phyloP scores from a whole-genome alignment of 805 yeast species.

The Danielozyma ontarioensis region DNA sequence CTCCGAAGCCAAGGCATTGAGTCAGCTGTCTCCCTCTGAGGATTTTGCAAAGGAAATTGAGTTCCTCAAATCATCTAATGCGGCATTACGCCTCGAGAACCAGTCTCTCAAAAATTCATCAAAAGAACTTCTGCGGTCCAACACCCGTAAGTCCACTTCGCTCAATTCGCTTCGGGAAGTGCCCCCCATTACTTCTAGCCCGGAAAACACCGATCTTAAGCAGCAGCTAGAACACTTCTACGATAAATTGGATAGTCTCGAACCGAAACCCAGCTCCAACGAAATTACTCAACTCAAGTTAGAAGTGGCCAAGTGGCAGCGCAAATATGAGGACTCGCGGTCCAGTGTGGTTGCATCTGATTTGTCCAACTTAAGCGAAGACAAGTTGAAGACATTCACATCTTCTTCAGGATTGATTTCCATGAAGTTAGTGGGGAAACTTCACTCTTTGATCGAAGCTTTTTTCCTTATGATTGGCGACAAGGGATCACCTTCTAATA shows the following conservation, averaged over 20 bases:
- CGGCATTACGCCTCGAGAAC: conserved; percentile 33
- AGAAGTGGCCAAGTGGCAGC: conserved; percentile 45
- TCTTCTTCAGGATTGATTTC: conserved; percentile 44
- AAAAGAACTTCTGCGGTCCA: conserved; percentile 2
- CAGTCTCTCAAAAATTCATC: conserved; percentile 28
- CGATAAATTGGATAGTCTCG: conserved; percentile 24
- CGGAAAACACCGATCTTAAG: conserved; percentile 5
- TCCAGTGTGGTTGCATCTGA: conserved; percentile 20
- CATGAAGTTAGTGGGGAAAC: conserved; percentile 34
- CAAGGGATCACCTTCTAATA: conserved; percentile 6
- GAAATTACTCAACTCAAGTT: conserved; percentile 14
- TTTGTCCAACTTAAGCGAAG: conserved; percentile 14
- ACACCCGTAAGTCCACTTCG: no score
- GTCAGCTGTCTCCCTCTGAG: neutral
- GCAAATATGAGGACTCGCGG: conserved; percentile 45
- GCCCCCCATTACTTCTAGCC: neutral
- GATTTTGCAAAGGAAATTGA: conserved; percentile 19
- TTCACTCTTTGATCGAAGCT: conserved; percentile 46
- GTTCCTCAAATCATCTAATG: conserved; percentile 21
- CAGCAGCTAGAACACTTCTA: conserved; percentile 17
- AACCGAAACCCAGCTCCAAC: conserved; percentile 9
- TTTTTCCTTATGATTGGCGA: conserved; percentile 31
- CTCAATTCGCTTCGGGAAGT: no score
- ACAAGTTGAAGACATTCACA: conserved; percentile 23
- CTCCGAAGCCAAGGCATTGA: neutral